Base-by-base conservation (phyloP, 2,329 filamentous ascomycete genomes). In the Botrytis squamosa region DNA sequence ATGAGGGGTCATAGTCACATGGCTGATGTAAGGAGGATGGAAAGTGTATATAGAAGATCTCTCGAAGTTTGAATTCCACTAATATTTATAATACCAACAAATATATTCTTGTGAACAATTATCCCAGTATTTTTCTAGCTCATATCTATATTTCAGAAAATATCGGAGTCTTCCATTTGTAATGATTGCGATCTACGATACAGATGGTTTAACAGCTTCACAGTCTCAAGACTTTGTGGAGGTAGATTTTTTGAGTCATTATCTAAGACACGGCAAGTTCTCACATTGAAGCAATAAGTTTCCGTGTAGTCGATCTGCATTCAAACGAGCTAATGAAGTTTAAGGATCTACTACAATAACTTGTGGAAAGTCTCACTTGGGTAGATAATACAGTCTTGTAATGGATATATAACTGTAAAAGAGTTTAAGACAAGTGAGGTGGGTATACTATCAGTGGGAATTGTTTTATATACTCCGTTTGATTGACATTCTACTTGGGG, bases 221-320 rank as follows among this genome's bases (percentile, higher is more conserved):
- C 0, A 52, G 22, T 12, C 4, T 1, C 3, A 1, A 20, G 20
- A 3, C 4, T 14, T 52, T n/a, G 10, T n/a, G 6, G 49, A 14
- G 49, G 25, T 12, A 16, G 25, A 16, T 3, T n/a, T n/a, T n/a
- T 18, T 7, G 42, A 44, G 42, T 44, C 42, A 18, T 55, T n/a
- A 55, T 55, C 25, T 55, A n/a, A 55, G 25, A 55, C 49, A 55
- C 25, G 12, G 49, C 0, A 55, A n/a, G 25, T 55, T n/a, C 49
- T 14, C 49, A n/a, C 49, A n/a, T n/a, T 16, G 12, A n/a, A 55
- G 49, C 25, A n/a, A n/a, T 14, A 55, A 55, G 25, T n/a, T 25
- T 14, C 22, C 12, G 22, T 14, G 22, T 49, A 14, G 49, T 52
- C 25, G 25, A 52, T 52, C 25, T n/a, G 4, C 49, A 52, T n/a